Percentiles rank a stretch among this genome's conserved stretches.
phyloP scores from a whole-genome alignment of 176 grass and related monocot genomes.

The Dendrocalamus sinicus region DNA sequence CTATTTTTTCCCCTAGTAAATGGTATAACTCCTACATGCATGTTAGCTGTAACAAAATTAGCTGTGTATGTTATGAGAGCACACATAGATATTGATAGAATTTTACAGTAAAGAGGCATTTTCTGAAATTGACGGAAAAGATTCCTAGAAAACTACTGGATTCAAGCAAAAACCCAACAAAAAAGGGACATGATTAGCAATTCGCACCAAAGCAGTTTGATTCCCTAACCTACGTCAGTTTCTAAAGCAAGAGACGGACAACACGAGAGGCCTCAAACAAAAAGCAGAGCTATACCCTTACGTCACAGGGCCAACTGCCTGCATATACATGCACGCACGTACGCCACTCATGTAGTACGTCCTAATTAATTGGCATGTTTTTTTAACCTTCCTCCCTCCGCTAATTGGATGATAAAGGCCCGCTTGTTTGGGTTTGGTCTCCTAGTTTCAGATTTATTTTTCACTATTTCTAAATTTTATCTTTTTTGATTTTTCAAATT shows the following conservation, averaged over 20 bases:
- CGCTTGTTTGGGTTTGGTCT: too few relatives aligned
- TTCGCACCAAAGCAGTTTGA: background rate
- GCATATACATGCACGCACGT: conserved; percentile 13
- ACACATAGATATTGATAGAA: too few relatives aligned
- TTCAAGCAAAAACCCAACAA: background rate
- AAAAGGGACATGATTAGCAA: background rate
- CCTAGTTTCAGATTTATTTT: too few relatives aligned
- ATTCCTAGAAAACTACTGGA: background rate
- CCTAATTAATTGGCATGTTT: background rate
- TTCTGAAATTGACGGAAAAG: background rate
- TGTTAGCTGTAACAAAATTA: too few relatives aligned
- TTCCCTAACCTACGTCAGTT: background rate
- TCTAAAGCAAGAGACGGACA: background rate
- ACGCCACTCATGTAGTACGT: conserved; percentile 5
- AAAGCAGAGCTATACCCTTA: conserved; percentile 6
- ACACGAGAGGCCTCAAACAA: conserved; percentile 4
- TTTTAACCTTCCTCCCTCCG: conserved; percentile 18
- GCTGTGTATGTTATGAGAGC: too few relatives aligned
- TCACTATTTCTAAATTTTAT: too few relatives aligned
- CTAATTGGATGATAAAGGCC: background rate
- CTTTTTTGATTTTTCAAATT: too few relatives aligned
- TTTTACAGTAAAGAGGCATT: background rate
- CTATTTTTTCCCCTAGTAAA: too few relatives aligned
- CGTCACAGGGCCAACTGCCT: conserved; percentile 21
- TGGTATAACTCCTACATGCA: too few relatives aligned